phyloP scores from a whole-genome alignment of 371 early-diverging fungal genomes.

The Saksenaea vasiformis region DNA sequence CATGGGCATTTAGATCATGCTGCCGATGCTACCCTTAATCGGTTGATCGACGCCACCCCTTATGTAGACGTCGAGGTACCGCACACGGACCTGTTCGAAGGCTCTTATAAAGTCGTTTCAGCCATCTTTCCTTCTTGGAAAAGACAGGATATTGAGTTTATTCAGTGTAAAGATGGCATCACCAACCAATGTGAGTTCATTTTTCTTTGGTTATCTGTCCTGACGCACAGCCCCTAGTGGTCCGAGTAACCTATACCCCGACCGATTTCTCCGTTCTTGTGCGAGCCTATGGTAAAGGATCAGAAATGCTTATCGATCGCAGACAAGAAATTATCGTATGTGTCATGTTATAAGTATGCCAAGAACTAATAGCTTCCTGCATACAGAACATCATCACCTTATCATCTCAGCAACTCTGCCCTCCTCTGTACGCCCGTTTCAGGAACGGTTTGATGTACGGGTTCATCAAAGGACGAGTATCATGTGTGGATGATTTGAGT shows the following conservation, averaged over 20 bases:
- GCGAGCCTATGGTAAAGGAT: constrained; percentile 86
- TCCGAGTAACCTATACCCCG: constrained; percentile 70
- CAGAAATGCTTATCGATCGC: constrained; percentile 88
- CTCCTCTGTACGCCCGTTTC: constrained; percentile 87
- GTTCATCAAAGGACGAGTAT: constrained; percentile 76
- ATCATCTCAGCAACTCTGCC: constrained; percentile 69
- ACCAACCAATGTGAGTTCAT: constrained; percentile 81
- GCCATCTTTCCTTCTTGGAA: constrained; percentile 80
- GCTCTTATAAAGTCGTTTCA: constrained; percentile 58
- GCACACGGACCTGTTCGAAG: constrained; percentile 63
- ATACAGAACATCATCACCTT: constrained; percentile 81
- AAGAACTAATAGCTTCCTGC: not conserved
- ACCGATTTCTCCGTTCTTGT: constrained; percentile 74
- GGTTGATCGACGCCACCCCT: constrained; percentile 50
- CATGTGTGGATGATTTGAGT: constrained; percentile 71
- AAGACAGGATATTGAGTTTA: constrained; percentile 56
- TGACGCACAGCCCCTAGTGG: constrained; percentile 53
- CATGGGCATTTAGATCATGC: not conserved
- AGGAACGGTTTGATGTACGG: constrained; percentile 91
- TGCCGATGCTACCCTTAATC: constrained; percentile 23
- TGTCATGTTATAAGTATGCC: not conserved
- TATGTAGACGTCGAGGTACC: constrained; percentile 56
- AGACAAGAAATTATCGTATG: constrained; percentile 86
- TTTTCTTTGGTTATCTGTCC: not conserved
- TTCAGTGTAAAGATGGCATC: constrained; percentile 90